Evolutionary conservation across 2,329 filamentous ascomycete species (phyloP).

Genomic region (Fusarium cyanostomum): DNA sequence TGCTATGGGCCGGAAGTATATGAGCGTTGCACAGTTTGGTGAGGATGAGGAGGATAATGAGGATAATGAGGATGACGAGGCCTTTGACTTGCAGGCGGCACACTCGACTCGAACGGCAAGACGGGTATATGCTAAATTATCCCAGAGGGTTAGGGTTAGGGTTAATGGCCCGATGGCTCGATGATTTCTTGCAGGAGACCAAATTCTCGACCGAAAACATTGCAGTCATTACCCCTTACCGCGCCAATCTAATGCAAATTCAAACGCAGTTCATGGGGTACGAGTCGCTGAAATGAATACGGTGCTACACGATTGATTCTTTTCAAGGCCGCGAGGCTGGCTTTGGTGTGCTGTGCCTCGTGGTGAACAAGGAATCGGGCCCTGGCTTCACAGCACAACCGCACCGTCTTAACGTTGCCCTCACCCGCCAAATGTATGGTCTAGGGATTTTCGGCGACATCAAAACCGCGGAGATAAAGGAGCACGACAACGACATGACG

Average conservation of each 20-base stretch:
- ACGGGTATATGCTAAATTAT: too few relatives aligned
- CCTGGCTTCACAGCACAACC: neutral
- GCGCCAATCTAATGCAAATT: neutral
- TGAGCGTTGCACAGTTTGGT: neutral
- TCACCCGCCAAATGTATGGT: constrained; percentile 1
- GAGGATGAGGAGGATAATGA: too few relatives aligned
- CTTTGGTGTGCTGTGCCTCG: neutral
- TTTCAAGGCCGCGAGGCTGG: constrained; percentile 6
- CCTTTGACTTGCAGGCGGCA: too few relatives aligned
- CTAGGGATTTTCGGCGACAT: constrained; percentile 18
- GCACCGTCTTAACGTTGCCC: neutral
- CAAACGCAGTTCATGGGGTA: neutral
- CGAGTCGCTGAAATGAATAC: rapidly evolving
- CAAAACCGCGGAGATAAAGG: too few relatives aligned
- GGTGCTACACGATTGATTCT: neutral
- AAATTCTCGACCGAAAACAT: neutral
- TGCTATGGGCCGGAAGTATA: too few relatives aligned
- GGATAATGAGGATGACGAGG: too few relatives aligned
- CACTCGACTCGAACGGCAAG: too few relatives aligned
- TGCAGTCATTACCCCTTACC: neutral
- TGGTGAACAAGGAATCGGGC: neutral
- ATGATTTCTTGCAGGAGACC: rapidly evolving
- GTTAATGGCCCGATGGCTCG: too few relatives aligned
- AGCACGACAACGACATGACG: too few relatives aligned
- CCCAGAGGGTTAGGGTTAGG: too few relatives aligned